These are phyloP conservation scores for Vickermania spadyakhi DNA, from an alignment of 208 protist genomes.

Conservation along the genomic window DNA sequence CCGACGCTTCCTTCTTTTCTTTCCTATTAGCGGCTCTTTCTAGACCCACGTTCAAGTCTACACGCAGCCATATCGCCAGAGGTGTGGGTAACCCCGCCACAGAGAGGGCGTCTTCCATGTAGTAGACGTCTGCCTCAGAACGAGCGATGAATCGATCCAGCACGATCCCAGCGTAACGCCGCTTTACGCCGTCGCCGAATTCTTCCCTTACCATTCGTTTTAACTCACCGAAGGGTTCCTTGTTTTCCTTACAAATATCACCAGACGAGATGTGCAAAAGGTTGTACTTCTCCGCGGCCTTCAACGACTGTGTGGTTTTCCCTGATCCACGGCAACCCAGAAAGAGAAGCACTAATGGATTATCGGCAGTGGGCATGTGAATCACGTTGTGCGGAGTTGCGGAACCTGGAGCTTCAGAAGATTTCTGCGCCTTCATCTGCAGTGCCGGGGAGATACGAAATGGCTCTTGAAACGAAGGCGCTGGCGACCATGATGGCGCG, in stretches of 20 bases:
- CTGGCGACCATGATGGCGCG: too few species aligned
- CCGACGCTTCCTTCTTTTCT: constrained; percentile 1
- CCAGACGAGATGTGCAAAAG: constrained; percentile 68
- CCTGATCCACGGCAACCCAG: constrained; percentile 74
- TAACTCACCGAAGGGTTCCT: constrained; percentile 71
- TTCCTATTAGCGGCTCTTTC: constrained; percentile 36
- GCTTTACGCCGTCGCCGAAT: constrained; percentile 33
- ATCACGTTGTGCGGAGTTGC: too few species aligned
- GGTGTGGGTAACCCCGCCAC: constrained; percentile 47
- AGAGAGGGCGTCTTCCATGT: constrained; percentile 53
- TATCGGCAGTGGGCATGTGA: too few species aligned
- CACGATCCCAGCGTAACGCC: constrained; percentile 61
- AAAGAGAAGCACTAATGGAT: constrained; percentile 73
- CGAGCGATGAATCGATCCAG: constrained; percentile 79
- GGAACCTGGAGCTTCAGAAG: too few species aligned
- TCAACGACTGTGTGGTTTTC: constrained; percentile 61
- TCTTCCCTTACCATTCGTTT: constrained; percentile 36
- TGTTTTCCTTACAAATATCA: constrained; percentile 47
- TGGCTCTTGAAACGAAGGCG: too few species aligned
- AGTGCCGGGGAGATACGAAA: too few species aligned
- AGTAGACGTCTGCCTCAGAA: constrained; percentile 78
- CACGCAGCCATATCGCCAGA: constrained; percentile 66
- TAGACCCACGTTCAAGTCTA: constrained; percentile 47
- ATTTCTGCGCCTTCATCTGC: too few species aligned
- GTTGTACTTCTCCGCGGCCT: constrained; percentile 52